Base-by-base conservation (phyloP, 257 asterid genomes). In the Solanum boliviense region DNA sequence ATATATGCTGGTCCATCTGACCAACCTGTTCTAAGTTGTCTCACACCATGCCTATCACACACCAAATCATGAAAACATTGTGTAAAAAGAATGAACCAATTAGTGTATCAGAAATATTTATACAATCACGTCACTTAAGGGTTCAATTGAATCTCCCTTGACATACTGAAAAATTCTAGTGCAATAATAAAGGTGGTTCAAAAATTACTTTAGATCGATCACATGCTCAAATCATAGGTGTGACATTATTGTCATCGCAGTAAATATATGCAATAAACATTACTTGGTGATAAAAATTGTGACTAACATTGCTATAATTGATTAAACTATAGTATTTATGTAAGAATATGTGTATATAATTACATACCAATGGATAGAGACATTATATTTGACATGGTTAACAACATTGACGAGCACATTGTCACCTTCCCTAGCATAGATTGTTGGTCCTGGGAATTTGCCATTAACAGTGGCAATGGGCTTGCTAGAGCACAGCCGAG, bases 1-100 rank as follows among this genome's bases (percentile, higher is more conserved):
- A 94, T 93, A 74, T 93, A 93, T 39, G 95, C 96, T 0, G 98
- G 98, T 2, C 98, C 98, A 68, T 95, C 96, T 34, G 98, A 94
- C 96, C 95, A 95, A 18, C 96, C 98, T 0, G 94, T 92, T 65
- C 94, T 86, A 3, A 92, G 88, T 88, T 95, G 98, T 82, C 94
- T 89, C 48, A 95, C 86, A n/a, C 98, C 96, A 70, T 95, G 98
- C 98, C 98, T 94, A 13, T 9, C 32, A n/a, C 44, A 84, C 82
- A 88, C 87, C 16, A 68, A 31, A 52, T 31, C 5, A 13, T 44
- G 52, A 48, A 29, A 73, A 44, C 58, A 18, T 48, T 82, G 15
- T 82, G 18, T 81, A 15, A 79, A 79, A 46, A 46, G 10, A 29
- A 4, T n/a, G 84, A 46, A 46, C 7, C 9, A 79, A 73, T 34